Evolutionary conservation across 164 flowering plant species (phyloP).

Genomic region (Kingdonia uniflora): DNA sequence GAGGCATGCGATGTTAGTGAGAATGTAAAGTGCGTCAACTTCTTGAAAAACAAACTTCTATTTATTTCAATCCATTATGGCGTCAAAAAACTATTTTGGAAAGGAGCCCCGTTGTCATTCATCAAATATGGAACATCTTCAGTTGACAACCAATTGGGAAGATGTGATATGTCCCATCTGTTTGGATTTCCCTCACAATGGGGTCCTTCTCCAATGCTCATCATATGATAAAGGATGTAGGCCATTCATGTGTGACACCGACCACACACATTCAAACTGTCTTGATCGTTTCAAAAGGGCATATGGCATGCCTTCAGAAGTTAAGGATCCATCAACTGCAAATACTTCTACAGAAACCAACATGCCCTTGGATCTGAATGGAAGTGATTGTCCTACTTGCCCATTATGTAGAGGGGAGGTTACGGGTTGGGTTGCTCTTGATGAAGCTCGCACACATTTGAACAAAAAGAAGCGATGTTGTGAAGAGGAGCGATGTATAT

Average conservation of each 20-base stretch:
- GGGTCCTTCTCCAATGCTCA: constrained; percentile 85
- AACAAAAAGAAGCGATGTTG: constrained; percentile 68
- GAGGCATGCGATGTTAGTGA: too few species aligned
- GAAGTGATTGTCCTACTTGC: constrained; percentile 39
- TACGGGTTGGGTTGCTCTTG: constrained; percentile 68
- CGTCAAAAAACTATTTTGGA: too few species aligned
- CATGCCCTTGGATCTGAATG: constrained; percentile 16
- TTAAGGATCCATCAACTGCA: constrained; percentile 27
- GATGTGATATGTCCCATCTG: constrained; percentile 86
- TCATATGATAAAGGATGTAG: constrained; percentile 82
- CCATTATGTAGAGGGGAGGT: constrained; percentile 97
- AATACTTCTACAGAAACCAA: constrained; percentile 19
- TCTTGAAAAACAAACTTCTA: too few species aligned
- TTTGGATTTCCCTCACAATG: constrained; percentile 83
- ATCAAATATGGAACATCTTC: constrained; percentile 31
- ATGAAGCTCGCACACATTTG: constrained; percentile 50
- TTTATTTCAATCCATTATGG: too few species aligned
- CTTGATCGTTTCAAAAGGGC: constrained; percentile 71
- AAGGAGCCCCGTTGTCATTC: not conserved
- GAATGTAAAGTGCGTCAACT: too few species aligned
- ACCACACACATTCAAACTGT: constrained; percentile 83
- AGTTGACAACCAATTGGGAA: constrained; percentile 47
- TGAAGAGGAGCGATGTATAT: constrained; percentile 58
- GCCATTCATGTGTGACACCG: constrained; percentile 85
- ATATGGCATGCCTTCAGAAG: constrained; percentile 29